Percentiles rank a stretch among this genome's conserved stretches.
These are phyloP conservation scores for Trypanosoma platydactyli DNA, from an alignment of 208 protist genomes.

Conservation along the genomic window DNA sequence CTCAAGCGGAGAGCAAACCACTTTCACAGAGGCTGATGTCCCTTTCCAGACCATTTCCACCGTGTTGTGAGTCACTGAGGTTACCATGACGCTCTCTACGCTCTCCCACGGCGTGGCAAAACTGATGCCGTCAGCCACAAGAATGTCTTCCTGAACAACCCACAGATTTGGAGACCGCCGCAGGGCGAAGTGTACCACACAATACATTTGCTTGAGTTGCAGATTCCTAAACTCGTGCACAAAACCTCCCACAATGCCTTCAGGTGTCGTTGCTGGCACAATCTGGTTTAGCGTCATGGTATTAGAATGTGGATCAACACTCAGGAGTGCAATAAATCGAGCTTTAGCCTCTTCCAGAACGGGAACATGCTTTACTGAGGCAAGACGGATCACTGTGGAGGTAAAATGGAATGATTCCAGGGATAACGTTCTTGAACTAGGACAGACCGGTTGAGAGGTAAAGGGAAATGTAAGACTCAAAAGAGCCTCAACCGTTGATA, in stretches of 20 bases:
- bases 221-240: conserved; percentile 14
- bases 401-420: not conserved
- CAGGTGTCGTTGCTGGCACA: not conserved
- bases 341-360: conserved; percentile 1
- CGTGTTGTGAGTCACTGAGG: conserved; percentile 10
- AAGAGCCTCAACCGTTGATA: conserved; percentile 12
- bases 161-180: not conserved
- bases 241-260: not conserved
- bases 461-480: conserved; percentile 19
- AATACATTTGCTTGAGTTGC: conserved; percentile 15
- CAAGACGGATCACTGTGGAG: conserved; percentile 4
- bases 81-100: conserved; percentile 8
- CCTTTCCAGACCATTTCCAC: conserved; percentile 19
- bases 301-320: conserved; percentile 1
- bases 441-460: not conserved
- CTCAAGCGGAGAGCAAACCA: conserved; percentile 8
- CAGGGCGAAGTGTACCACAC: conserved; percentile 23
- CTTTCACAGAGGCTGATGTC: not conserved
- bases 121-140: conserved; percentile 16
- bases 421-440: conserved; percentile 2
- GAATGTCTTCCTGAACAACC: conserved; percentile 11
- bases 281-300: conserved; percentile 8
- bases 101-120: conserved; percentile 6
- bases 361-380: conserved; percentile 19
- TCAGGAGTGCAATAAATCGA: conserved; percentile 16